Evolutionary conservation across 1,284 basidiomycete species (phyloP), one percentile per base, ranked within the genome.

Genomic region (Cutaneotrichosporon arboriforme): DNA sequence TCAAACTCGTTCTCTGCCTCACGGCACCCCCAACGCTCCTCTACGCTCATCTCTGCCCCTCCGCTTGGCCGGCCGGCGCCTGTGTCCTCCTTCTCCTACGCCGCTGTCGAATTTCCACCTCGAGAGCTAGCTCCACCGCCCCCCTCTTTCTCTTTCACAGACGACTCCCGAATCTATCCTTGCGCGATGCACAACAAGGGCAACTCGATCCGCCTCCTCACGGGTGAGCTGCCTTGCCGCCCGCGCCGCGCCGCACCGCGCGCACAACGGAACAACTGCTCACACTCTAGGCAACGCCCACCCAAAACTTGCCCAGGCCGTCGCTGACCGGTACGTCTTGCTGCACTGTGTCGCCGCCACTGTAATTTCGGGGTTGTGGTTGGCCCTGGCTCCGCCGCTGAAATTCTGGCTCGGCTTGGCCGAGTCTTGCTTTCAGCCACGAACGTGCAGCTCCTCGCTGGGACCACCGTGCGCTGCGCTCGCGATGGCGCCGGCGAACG

Each of bases 291-390:
- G 94, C 75, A 98, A 97, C 81, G 91, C 90, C 75, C 94, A 98
- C 79, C 91, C 92, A 61, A 88, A 91, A 82, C 87, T 98, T 77
- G 94, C 94, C 69, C 83, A 88, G 74, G 82, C 85, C 57, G 91
- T 98, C 73, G 88, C 91, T 68, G 86, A 92, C 79, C 85, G 92
- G 92, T 96, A 81, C 84, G 90, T 66, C 2, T 17, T 38, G 23
- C 4, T 17, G 7, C 26, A 7, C 26, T 31, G 7, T 10, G 26
- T 31, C 26, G 26, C 26, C 26, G 26, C 26, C 26, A 31, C 26
- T 31, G 26, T 31, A 31, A 31, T 31, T 31, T 31, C 26, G 26
- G 26, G 7, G 5, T 31, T 31, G 26, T 31, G 26, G 26, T 31
- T 31, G 26, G 26, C 26, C 20, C 5, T 22, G 18, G 33, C 21